Base-by-base conservation (phyloP, 371 early-diverging fungal genomes). In the Actinomortierella ambigua region DNA sequence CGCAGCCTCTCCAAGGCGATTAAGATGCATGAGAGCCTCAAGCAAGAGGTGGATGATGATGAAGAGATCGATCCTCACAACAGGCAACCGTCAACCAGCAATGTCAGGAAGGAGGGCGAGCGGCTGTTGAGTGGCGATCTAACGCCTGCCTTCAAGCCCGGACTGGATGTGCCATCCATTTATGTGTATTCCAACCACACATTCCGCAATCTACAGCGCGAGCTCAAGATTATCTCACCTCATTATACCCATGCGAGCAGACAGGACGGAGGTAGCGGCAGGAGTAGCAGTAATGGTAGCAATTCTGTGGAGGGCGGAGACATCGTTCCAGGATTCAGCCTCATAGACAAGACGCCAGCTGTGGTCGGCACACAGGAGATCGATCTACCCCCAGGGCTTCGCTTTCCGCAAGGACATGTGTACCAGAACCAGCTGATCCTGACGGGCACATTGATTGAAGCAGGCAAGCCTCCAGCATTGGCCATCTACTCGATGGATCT, bases 111-210 rank as follows among this genome's bases (percentile, higher is more conserved):
- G 43, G 44, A 47, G 51, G 63, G 61, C 46, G 76, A 55, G 65
- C 77, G 59, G 52, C 65, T 56, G n/a, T 53, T 26, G 53, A 73
- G 73, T 34, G 57, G 63, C 6, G 73, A 73, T 11, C 51, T 73
- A 41, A 66, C 73, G 0, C 73, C 73, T 6, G 54, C 73, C 7
- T 73, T 73, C 59, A 66, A 57, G 41, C 23, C 63, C 1, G 67
- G 67, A 4, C 48, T 26, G 24, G 67, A 73, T 15, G 34, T 55
- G 9, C 63, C 67, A 2, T 66, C 73, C 3, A 66, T 73, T 22
- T 73, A 73, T 18, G 64, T 85, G 26, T 85, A 83, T 61, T 82
- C 85, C 68, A 85, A 85, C 71, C 81, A 82, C 68, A 85, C 83
- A 67, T 85, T 85, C 51, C 71, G 70, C 1, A 63, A 79, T 18